Base-by-base conservation (phyloP, 2,329 filamentous ascomycete species). In the Xylaria arbuscula region DNA sequence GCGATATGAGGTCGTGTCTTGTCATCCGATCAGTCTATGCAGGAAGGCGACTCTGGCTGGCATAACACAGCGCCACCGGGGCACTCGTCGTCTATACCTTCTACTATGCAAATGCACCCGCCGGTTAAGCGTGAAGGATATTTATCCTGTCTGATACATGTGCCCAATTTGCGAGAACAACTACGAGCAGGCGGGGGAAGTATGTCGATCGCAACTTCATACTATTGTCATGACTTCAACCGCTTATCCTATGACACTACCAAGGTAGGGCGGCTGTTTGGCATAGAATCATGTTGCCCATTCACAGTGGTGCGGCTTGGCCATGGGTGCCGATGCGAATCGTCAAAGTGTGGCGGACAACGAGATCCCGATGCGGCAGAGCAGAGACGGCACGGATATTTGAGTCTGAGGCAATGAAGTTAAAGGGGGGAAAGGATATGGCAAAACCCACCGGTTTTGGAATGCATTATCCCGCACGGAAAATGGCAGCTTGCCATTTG, bases 341-440 rank as follows among this genome's bases (percentile, higher is more conserved):
- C 54, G 59, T 58, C 28, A 67, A 32, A 59, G 48, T 64, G 50
- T 60, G 59, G 59, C 69, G 62, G 66, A 62, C 63, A 15, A 42
- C 51, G 34, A 53, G 45, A 66, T 68, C 62, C 70, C 64, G 62
- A 70, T 64, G 50, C 64, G 65, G 73, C 72, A 71, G 70, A 72
- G 67, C 55, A 72, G 70, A 70, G 68, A 71, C 75, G 74, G 74
- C 74, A 75, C 75, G 74, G 75, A 71, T 76, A 76, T 76, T 72
- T 75, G 13, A 72, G 60, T 65, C 67, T 70, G 70, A 70, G 71
- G 64, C 50, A 70, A 72, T 67, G 69, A 66, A 69, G 66, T 64
- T 64, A 69, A 66, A 66, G 56, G 66, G 68, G 68, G 68, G 64
- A 72, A 71, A 74, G 70, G 69, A 72, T 68, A 71, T 73, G 74